Base-by-base conservation (phyloP, 176 grass and related monocot species). In the Canna indica region DNA sequence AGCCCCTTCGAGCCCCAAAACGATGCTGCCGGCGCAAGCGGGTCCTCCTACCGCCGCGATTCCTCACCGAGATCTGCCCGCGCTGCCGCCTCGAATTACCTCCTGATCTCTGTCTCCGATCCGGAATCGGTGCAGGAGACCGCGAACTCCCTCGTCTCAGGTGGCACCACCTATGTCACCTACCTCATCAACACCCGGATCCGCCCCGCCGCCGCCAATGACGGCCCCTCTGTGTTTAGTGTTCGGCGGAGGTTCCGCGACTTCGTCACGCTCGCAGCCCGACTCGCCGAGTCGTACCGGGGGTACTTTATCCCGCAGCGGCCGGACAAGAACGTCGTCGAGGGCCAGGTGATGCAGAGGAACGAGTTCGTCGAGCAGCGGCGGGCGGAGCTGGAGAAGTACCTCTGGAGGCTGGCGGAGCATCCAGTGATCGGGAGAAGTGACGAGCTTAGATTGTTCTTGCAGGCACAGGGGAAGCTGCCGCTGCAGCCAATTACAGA, bases 271-370 rank as follows among this genome's bases (percentile, higher is more conserved):
- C 94, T 99, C 20, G 89, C 94, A 4, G 89, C 92, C 76, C 89
- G 94, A 29, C 80, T 99, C 32, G 80, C 86, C 14, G 94, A 99
- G 80, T 73, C 84, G 31, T 91, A 83, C 76, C 86, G 89, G 1
- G 94, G 89, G 9, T 54, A 85, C 39, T 93, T 99, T 71, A 82
- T 99, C 63, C 94, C 89, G 30, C 84, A 83, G 42, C 88, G 94
- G 8, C 94, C 89, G 2, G 89, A 99, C 80, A 99, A 99, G 86
- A 85, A 83, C 77, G 83, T 88, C 17, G 82, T 99, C 25, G 94
- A 99, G 67, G 82, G 86, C 59, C 94, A 87, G 84, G 88, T 99
- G 79, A 99, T 99, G 94, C 90, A 93, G 80, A 84, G 81, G 52
- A 76, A 83, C 56, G 94, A 99, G 70, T 99, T 99, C 84, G 83